Conservation (phyloP, 805 yeast genomes). For the Saccharomycopsis babjevae region DNA sequence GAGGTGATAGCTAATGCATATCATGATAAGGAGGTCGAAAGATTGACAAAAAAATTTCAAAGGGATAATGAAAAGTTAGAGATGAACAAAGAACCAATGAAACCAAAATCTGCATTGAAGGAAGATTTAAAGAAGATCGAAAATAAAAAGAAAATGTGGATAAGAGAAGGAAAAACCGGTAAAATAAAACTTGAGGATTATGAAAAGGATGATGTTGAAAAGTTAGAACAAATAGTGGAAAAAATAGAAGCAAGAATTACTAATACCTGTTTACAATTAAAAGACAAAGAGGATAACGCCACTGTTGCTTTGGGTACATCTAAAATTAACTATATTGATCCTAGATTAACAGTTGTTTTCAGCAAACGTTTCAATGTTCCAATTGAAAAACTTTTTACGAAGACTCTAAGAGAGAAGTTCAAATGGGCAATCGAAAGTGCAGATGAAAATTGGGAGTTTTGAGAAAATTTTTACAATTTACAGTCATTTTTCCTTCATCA, state of each 20-base stretch:
- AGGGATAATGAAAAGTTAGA: conserved; percentile 69
- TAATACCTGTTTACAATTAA: conserved; percentile 61
- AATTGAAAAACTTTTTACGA: conserved; percentile 82
- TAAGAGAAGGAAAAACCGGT: conserved; percentile 48
- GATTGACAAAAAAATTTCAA: conserved; percentile 50
- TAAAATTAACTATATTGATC: conserved; percentile 91
- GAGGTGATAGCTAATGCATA: conserved; percentile 46
- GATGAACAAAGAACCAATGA: conserved; percentile 43
- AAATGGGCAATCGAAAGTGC: conserved; percentile 92
- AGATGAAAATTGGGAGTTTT: conserved; percentile 82
- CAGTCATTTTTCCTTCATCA: not conserved
- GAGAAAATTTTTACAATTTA: conserved; percentile 2
- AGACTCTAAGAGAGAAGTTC: conserved; percentile 85
- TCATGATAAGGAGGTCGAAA: conserved; percentile 57
- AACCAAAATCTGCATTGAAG: conserved; percentile 46
- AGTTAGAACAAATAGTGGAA: conserved; percentile 59
- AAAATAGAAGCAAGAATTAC: conserved; percentile 61
- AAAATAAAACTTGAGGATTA: conserved; percentile 35
- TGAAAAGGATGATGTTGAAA: conserved; percentile 45
- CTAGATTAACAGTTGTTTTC: conserved; percentile 81
- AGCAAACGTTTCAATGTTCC: conserved; percentile 82
- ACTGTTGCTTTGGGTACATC: conserved; percentile 90
- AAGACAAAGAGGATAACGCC: conserved; percentile 90
- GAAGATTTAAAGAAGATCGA: conserved; percentile 48
- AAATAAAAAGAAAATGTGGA: conserved; percentile 40